These are phyloP conservation scores for Didymella exigua DNA, from an alignment of 2,329 filamentous ascomycete genomes.

Conservation along the genomic window DNA sequence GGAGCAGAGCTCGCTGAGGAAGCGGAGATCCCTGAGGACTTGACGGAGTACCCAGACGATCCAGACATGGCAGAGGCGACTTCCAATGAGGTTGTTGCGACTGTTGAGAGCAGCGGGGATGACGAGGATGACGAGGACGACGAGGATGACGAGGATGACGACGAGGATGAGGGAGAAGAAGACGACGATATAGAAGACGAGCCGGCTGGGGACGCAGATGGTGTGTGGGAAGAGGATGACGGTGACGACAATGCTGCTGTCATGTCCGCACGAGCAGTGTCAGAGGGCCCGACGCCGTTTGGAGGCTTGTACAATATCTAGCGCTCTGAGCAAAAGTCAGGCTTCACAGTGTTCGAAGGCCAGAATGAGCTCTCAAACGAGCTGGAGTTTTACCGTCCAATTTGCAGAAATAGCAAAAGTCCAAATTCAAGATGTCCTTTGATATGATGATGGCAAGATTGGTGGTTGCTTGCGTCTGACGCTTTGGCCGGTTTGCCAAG, in stretches of 20 bases:
- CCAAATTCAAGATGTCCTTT: background rate
- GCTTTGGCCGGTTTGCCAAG: conserved; percentile 18
- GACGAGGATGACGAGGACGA: conserved; percentile 23
- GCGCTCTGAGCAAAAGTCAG: background rate
- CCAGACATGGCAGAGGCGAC: conserved; percentile 35
- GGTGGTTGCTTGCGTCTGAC: background rate
- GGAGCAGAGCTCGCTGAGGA: conserved; percentile 28
- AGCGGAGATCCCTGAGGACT: conserved; percentile 36
- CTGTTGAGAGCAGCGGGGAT: conserved; percentile 19
- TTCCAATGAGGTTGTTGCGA: conserved; percentile 27
- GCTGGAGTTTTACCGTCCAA: background rate
- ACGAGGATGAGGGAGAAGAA: conserved; percentile 24
- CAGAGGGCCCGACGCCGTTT: conserved; percentile 31
- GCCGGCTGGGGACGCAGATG: background rate
- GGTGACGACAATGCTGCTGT: conserved; percentile 21
- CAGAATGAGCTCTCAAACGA: background rate
- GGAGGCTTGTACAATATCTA: conserved; percentile 32
- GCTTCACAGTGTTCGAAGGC: background rate
- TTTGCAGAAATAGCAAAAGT: background rate
- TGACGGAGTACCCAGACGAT: conserved; percentile 40
- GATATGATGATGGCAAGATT: background rate
- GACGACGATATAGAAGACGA: conserved; percentile 24
- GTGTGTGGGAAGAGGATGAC: conserved; percentile 16
- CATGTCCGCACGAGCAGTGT: conserved; percentile 20
- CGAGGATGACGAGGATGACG: conserved; percentile 25